Evolutionary conservation across 345 rosid species (phyloP).

Genomic region (Populus simonii): DNA sequence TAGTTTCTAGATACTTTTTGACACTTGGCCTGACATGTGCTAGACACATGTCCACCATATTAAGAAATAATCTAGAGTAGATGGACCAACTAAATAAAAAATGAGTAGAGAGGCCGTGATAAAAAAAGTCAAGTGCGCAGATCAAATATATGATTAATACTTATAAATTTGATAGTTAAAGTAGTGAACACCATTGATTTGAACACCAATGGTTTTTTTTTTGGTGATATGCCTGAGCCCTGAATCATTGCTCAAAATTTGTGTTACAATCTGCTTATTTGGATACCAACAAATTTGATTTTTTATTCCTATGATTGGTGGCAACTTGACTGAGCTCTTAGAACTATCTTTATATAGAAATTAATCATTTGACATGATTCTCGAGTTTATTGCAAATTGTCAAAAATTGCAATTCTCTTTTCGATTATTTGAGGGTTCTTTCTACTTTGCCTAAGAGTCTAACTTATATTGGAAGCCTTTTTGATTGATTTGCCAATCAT

Average conservation of each 20-base stretch:
- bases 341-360: constrained; percentile 36
- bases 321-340: constrained; percentile 38
- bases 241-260: neutral
- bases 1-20: no score
- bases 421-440: constrained; percentile 27
- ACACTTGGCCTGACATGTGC: no score
- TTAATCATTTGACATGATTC: constrained; percentile 48
- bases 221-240: constrained; percentile 21
- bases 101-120: no score
- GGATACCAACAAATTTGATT: constrained; percentile 44
- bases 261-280: constrained; percentile 26
- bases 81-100: no score
- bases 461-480: constrained; percentile 43
- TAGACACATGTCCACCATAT: no score
- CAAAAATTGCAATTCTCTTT: constrained; percentile 38
- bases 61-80: no score
- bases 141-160: no score
- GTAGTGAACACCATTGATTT: constrained; percentile 42
- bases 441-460: constrained; percentile 54
- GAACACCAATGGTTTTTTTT: constrained; percentile 45
- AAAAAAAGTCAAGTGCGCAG: no score
- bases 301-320: constrained; percentile 51
- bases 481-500: constrained; percentile 27
- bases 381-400: constrained; percentile 60
- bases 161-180: constrained; percentile 40